Evolutionary conservation across 768 basidiomycete genomes (phyloP), one percentile per base, ranked within the genome.

Genomic region (Lentinula sp.): DNA sequence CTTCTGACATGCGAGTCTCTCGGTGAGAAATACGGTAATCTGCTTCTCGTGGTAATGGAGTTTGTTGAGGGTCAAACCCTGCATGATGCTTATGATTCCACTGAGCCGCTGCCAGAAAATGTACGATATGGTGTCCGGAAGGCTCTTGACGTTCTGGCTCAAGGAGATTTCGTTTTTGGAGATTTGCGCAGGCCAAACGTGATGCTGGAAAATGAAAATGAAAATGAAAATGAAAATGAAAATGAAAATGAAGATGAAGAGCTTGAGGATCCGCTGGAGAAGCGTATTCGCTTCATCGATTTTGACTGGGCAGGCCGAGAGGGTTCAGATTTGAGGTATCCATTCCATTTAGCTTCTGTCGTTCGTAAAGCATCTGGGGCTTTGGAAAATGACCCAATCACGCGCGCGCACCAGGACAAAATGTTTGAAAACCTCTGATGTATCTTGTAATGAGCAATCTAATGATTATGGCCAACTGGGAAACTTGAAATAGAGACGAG

Each of bases 41-140:
- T 65, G 2, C 52, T 59, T 16, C 73, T 73, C 68, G 67, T 73
- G 16, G 69, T 73, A 6, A 74, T 73, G 74, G 69, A 72, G 15
- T 65, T 62, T 49, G 60, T 73, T 31, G 28, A 71, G 0, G 65
- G 69, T 7, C 28, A 60, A 23, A 60, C 59, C 6, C 21, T 60
- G 49, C n/a, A 51, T n/a, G 39, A 53, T 51, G 18, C 23, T 13
- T 53, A 52, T 21, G 50, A 28, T n/a, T 5, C 10, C 34, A 32
- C 43, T 5, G 23, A 49, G n/a, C 45, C 43, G 8, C 39, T 60
- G 16, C 59, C 59, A 23, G 49, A 35, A 7, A 4, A 15, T 21
- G 37, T 60, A 15, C n/a, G 16, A 21, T 10, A 37, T 13, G 34
- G 31, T 31, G 32, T 60, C 21, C 48, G 50, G 5, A 28, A 16